Evolutionary conservation across 2,329 filamentous ascomycete species (phyloP), one percentile per base, ranked within the genome.

Genomic region (Cladosporium colombiae): DNA sequence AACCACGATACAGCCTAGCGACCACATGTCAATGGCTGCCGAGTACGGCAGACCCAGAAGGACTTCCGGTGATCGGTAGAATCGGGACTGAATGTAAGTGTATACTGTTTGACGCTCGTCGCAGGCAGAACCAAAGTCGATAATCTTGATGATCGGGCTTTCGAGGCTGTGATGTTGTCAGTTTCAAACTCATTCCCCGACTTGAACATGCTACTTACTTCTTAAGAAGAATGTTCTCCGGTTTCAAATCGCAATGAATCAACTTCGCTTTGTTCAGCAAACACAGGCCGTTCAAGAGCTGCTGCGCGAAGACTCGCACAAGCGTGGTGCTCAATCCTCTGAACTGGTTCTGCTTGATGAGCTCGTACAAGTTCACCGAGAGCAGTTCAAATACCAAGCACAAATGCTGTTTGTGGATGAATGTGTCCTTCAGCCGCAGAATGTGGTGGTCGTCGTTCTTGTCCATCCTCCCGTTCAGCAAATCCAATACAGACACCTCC

Each of bases 341-440:
- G 85, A 99, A 99, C 76, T 99, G 95, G 77, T 99, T 99, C 79
- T 99, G 95, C 82, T 99, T 99, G 82, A 99, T 99, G 69, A 99
- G 84, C 80, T 99, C 95, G 80, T 99, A 99, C 68, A 99, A 80
- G 77, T 99, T 99, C 78, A 99, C 95, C 73, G 94, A 98, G 65
- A 99, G 84, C 63, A 99, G 84, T 80, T 99, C 95, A 75, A 98
- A 98, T 29, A 97, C 94, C 68, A 99, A 83, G 77, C 95, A 99
- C 67, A 99, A 84, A 86, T 99, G 95, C 76, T 99, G 95, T 62
- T 92, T 86, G 79, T 99, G 95, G 67, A 99, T 99, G 76, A 99
- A 99, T 0, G 95, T 99, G 74, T 99, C 95, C 78, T 97, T 97
- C 53, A 99, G 84, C 67, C 95, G 89, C 65, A 99, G 83, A 29